A percentile compares a stretch with the other conserved stretches of the same genome.
Conservation (phyloP, 2,329 filamentous ascomycete genomes). For the Sphaerulina musiva region DNA sequence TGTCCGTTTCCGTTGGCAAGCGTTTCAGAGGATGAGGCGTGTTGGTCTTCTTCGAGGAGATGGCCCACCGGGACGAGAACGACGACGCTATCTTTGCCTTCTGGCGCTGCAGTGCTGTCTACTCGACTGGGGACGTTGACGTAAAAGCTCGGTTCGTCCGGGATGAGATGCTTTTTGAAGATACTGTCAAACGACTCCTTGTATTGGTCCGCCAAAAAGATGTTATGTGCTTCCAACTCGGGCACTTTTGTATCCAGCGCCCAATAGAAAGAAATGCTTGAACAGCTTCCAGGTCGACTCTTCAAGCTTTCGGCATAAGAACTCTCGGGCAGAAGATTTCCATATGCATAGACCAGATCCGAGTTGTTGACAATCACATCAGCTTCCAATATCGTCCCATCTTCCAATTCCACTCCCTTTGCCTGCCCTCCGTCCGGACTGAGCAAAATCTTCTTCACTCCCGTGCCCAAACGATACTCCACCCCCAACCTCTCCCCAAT, state of each 20-base stretch:
- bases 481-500: conserved; percentile 58
- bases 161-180: conserved; percentile 62
- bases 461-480: conserved; percentile 54
- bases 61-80: conserved; percentile 69
- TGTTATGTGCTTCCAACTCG: conserved; percentile 64
- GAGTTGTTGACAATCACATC: conserved; percentile 66
- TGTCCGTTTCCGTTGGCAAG: background rate
- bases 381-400: conserved; percentile 53
- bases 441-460: conserved; percentile 52
- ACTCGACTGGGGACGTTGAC: conserved; percentile 68
- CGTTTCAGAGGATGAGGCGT: conserved; percentile 10
- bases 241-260: conserved; percentile 54
- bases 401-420: conserved; percentile 54
- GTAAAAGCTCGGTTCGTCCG: conserved; percentile 65
- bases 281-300: conserved; percentile 57
- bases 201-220: conserved; percentile 69
- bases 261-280: conserved; percentile 74
- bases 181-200: conserved; percentile 68
- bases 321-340: conserved; percentile 54
- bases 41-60: conserved; percentile 38
- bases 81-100: conserved; percentile 58
- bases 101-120: conserved; percentile 60
- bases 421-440: conserved; percentile 48
- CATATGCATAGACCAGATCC: conserved; percentile 69
- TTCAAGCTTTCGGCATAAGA: conserved; percentile 42